phyloP scores from a whole-genome alignment of 1,139 yeast species.

The Sugiyamaella sp. region DNA sequence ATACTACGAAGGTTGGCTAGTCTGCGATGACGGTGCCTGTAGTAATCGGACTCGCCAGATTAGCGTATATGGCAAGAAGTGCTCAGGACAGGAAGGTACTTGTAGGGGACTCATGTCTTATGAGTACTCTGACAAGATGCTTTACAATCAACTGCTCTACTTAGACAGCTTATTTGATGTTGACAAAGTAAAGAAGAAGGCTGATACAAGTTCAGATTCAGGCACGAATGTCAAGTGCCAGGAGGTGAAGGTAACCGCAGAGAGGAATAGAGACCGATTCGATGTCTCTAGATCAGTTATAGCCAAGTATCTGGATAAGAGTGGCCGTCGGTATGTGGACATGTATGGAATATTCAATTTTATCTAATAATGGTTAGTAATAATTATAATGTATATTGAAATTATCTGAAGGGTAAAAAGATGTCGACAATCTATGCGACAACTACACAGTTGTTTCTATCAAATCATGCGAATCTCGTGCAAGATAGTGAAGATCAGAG shows the following conservation, averaged over 20 bases:
- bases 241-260: slow-evolving; percentile 72
- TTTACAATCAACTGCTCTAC: slow-evolving; percentile 86
- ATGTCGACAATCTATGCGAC: too few relatives aligned
- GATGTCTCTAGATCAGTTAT: slow-evolving; percentile 62
- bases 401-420: too few relatives aligned
- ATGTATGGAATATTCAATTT: slow-evolving; percentile 70
- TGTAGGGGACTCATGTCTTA: slow-evolving; percentile 88
- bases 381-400: slow-evolving; percentile 7
- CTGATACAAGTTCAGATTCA: slow-evolving; percentile 23
- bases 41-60: slow-evolving; percentile 80
- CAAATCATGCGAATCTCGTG: too few relatives aligned
- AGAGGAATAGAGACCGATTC: slow-evolving; percentile 73
- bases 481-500: too few relatives aligned
- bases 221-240: slow-evolving; percentile 24
- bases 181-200: slow-evolving; percentile 66
- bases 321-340: slow-evolving; percentile 91
- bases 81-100: slow-evolving; percentile 65
- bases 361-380: slow-evolving; percentile 6
- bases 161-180: slow-evolving; percentile 79
- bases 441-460: too few relatives aligned
- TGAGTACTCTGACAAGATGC: slow-evolving; percentile 73
- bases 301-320: slow-evolving; percentile 72
- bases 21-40: slow-evolving; percentile 85
- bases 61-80: slow-evolving; percentile 85
- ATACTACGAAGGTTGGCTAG: slow-evolving; percentile 85